Evolutionary conservation across 2,329 filamentous ascomycete species (phyloP), one percentile per base, ranked within the genome.

Genomic region (Moelleriella libera): DNA sequence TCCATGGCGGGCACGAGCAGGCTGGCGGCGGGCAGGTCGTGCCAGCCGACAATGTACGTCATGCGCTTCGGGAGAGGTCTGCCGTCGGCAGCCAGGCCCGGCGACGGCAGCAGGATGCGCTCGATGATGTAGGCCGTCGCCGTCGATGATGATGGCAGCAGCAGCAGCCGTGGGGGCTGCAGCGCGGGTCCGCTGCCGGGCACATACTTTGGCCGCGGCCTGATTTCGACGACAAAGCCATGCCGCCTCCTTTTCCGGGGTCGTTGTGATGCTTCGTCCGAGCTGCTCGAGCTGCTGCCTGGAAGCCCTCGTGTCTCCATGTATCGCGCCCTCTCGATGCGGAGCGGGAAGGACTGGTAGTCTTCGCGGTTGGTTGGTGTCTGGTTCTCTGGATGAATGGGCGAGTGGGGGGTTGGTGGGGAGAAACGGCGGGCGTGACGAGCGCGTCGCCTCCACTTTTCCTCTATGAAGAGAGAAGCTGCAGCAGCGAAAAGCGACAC

Each of bases 41-140:
- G 66, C 69, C 75, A 79, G 6, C 71, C 70, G 5, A 82, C 65
- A 2, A 75, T 61, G 49, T 82, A 78, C 45, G 69, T 68, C 50
- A 78, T 65, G 6, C 71, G 63, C 43, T 70, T 67, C 8, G 65
- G 63, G 1, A 65, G 51, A 4, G 60, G 60, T 21, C 56, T 58
- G 7, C 68, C 65, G 46, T 68, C 60, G 1, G 54, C 56, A 31
- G 58, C 61, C 32, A 52, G 43, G 10, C 57, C 55, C 1, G 53
- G 59, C 44, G 57, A 63, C 40, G 71, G 67, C 1, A 75, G 61
- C 6, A 78, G 61, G 32, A 74, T 65, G 53, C 74, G 71, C 44
- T 74, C 70, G 51, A 74, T 57, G 41, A 83, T 82, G 54, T 71
- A 76, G n/a, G 73, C 76, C 7, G 70, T 71, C 42, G 70, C 68